Evolutionary conservation across 148 eudicot genomes (phyloP).

Genomic region (Rhododendron henanense): DNA sequence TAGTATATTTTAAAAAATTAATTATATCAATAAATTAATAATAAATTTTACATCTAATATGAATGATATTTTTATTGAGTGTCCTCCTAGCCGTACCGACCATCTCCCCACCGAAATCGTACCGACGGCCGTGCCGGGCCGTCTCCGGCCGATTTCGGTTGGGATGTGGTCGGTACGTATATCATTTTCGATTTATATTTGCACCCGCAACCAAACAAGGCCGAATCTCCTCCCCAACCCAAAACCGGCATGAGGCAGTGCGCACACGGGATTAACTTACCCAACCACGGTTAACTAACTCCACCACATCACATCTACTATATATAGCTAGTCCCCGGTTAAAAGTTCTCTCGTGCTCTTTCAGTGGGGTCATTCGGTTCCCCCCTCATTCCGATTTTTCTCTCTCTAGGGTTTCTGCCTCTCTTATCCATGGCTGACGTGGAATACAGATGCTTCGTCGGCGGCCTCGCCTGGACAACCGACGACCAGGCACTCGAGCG

Average conservation of each 20-base stretch:
- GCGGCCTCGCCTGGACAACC: slow-evolving; percentile 41
- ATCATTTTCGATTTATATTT: too few species aligned
- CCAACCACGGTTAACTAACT: slow-evolving; percentile 10
- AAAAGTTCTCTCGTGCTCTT: not conserved
- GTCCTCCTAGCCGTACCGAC: too few species aligned
- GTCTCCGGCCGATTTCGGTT: too few species aligned
- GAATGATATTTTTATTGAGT: too few species aligned
- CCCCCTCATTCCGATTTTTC: not conserved
- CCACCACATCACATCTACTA: not conserved
- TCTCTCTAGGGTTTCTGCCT: not conserved
- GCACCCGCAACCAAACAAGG: too few species aligned
- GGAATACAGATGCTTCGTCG: slow-evolving; percentile 34
- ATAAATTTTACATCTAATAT: too few species aligned
- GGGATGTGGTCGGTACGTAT: too few species aligned
- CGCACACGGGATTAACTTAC: not conserved
- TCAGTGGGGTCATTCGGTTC: not conserved
- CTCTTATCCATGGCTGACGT: slow-evolving; percentile 11
- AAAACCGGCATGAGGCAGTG: not conserved
- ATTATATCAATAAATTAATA: too few species aligned
- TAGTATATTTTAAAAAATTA: too few species aligned
- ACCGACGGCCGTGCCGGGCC: too few species aligned
- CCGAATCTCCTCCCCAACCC: not conserved
- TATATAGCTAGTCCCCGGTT: not conserved
- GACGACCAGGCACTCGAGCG: slow-evolving; percentile 18
- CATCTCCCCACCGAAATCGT: too few species aligned